Conservation (phyloP, 495 filamentous ascomycete species). For the Barbatosphaeria neglecta region DNA sequence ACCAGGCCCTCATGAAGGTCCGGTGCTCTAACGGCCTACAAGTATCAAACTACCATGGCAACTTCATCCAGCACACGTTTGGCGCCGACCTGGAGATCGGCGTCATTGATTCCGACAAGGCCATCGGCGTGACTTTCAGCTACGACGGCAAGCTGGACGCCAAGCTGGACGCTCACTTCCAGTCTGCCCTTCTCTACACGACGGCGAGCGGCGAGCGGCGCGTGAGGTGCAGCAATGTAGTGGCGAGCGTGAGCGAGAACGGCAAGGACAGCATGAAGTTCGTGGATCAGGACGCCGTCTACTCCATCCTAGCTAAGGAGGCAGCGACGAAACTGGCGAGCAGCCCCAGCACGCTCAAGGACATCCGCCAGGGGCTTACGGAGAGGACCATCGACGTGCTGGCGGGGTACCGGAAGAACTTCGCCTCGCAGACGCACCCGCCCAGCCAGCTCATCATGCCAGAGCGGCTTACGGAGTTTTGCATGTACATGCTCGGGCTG, state of each 20-base stretch:
- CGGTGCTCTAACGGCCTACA: slow-evolving; percentile 95
- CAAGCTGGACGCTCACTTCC: slow-evolving; percentile 96
- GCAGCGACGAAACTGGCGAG: slow-evolving; percentile 63
- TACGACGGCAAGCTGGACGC: slow-evolving; percentile 96
- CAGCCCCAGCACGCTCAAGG: slow-evolving; percentile 68
- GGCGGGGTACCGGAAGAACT: slow-evolving; percentile 85
- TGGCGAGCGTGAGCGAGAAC: slow-evolving; percentile 80
- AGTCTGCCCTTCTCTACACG: slow-evolving; percentile 88
- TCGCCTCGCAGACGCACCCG: slow-evolving; percentile 65
- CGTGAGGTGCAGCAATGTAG: slow-evolving; percentile 85
- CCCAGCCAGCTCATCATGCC: slow-evolving; percentile 91
- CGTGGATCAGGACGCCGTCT: slow-evolving; percentile 89
- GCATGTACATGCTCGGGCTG: slow-evolving; percentile 92
- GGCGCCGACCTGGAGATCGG: slow-evolving; percentile 94
- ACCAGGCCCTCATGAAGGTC: slow-evolving; percentile 96
- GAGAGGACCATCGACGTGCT: slow-evolving; percentile 95
- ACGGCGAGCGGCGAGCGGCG: slow-evolving; percentile 81
- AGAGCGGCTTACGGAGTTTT: slow-evolving; percentile 91
- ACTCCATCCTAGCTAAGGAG: slow-evolving; percentile 82
- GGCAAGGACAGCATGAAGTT: slow-evolving; percentile 77
- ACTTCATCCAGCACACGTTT: slow-evolving; percentile 90
- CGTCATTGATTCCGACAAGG: slow-evolving; percentile 85
- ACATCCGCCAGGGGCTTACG: slow-evolving; percentile 69
- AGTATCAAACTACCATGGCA: slow-evolving; percentile 85
- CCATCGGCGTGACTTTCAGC: slow-evolving; percentile 80